Evolutionary conservation across 2,329 filamentous ascomycete species (phyloP).

Genomic region (Clarireedia monteithiana): DNA sequence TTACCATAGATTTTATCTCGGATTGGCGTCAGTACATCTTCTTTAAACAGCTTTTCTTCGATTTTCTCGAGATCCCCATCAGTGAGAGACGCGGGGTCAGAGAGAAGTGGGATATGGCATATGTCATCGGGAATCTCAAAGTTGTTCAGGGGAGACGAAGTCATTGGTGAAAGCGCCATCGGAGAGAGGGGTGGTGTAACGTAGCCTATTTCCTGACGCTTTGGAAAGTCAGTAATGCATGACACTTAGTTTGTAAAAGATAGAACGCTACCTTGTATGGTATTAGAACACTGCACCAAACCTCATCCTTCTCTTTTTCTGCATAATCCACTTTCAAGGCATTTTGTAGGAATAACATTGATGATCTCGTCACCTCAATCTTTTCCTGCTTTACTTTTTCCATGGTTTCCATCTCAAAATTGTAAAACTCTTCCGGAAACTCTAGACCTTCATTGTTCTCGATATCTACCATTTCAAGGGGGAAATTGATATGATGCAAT

Average conservation of each 20-base stretch:
- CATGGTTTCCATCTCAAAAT: conserved; percentile 10
- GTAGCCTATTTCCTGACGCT: conserved; percentile 6
- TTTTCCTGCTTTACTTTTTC: conserved; percentile 20
- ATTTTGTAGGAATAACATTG: conserved; percentile 18
- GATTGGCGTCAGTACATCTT: conserved; percentile 22
- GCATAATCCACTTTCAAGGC: conserved; percentile 18
- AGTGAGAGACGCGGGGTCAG: conserved; percentile 20
- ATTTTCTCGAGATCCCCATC: conserved; percentile 20
- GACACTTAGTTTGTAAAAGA: neutral
- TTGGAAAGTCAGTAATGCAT: conserved; percentile 1
- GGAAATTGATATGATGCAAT: conserved; percentile 23
- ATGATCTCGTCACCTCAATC: conserved; percentile 20
- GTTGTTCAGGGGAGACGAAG: conserved; percentile 20
- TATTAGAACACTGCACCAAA: conserved; percentile 15
- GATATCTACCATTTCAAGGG: conserved; percentile 23
- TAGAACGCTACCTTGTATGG: conserved; percentile 24
- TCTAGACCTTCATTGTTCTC: conserved; percentile 22
- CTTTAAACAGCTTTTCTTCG: conserved; percentile 24
- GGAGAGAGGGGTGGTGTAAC: conserved; percentile 29
- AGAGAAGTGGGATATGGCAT: conserved; percentile 20
- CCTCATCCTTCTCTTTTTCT: conserved; percentile 15
- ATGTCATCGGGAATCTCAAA: conserved; percentile 6
- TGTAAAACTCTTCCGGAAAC: conserved; percentile 16
- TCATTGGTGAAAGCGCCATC: neutral
- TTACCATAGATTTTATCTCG: neutral